A percentile compares a stretch with the other conserved stretches of the same genome.
Conservation (phyloP, 176 grass and related monocot genomes). For the Dendrocalamus sinicus region DNA sequence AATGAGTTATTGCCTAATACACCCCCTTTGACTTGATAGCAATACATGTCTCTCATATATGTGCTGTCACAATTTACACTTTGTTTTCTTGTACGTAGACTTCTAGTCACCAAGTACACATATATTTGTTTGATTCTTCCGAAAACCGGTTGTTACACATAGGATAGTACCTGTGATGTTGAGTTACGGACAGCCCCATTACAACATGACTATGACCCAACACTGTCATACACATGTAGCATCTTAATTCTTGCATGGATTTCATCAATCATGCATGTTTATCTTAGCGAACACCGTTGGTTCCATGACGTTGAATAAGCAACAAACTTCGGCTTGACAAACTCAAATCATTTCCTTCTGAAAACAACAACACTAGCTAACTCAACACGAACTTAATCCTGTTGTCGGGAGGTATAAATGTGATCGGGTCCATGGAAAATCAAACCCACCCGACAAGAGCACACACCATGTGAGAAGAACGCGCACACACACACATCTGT, state of each 20-base stretch:
- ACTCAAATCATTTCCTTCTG: background rate
- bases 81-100: background rate
- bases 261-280: background rate
- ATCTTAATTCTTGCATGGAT: background rate
- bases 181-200: conserved; percentile 2
- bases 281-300: background rate
- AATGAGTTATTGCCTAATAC: background rate
- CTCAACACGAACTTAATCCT: background rate
- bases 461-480: conserved; percentile 34
- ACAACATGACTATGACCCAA: conserved; percentile 13
- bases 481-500: background rate
- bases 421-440: background rate
- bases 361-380: background rate
- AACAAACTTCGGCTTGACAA: conserved; percentile 25
- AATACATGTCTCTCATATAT: background rate
- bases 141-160: background rate
- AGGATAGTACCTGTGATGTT: background rate
- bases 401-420: background rate
- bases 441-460: background rate
- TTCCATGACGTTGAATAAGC: conserved; percentile 19
- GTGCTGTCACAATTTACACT: background rate
- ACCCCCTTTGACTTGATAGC: background rate
- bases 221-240: background rate
- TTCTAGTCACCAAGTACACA: background rate
- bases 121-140: background rate